A percentile compares a stretch with the other conserved stretches of the same genome.
Evolutionary conservation across 257 asterid genomes (phyloP).

Genomic region (Solanum bulbocastanum): DNA sequence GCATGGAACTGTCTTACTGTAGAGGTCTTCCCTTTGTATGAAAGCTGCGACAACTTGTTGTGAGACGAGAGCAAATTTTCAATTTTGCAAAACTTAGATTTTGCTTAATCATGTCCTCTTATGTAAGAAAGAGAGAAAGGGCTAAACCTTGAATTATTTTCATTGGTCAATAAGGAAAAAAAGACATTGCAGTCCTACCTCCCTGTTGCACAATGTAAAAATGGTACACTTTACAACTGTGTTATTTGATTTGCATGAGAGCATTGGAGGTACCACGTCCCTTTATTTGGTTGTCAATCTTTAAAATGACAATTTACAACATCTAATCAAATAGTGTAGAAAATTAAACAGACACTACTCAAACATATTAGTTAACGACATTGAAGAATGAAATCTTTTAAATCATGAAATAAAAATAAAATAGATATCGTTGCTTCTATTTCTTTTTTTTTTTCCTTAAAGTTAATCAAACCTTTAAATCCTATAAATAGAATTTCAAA

Average conservation of each 20-base stretch:
- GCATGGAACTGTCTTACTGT: not conserved
- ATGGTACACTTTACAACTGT: not conserved
- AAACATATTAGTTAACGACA: too few species aligned
- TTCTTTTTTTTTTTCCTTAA: too few species aligned
- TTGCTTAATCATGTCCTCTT: not conserved
- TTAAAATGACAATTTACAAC: too few species aligned
- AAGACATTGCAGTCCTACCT: not conserved
- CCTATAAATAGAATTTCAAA: too few species aligned
- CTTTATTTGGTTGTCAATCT: not conserved
- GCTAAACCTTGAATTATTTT: too few species aligned
- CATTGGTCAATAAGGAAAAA: not conserved
- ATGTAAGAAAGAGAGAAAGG: not conserved
- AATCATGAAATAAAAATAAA: too few species aligned
- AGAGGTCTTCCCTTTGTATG: not conserved
- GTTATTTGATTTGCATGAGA: too few species aligned
- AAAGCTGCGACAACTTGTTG: not conserved
- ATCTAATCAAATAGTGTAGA: too few species aligned
- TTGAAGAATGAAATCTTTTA: too few species aligned
- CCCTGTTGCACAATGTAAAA: not conserved
- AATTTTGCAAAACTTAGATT: not conserved
- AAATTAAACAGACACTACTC: too few species aligned
- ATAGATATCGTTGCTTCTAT: too few species aligned
- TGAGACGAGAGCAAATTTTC: not conserved
- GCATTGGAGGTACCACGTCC: not conserved
- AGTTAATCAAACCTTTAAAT: too few species aligned